phyloP scores from a whole-genome alignment of 345 rosid genomes.

The Tarenaya hassleriana region DNA sequence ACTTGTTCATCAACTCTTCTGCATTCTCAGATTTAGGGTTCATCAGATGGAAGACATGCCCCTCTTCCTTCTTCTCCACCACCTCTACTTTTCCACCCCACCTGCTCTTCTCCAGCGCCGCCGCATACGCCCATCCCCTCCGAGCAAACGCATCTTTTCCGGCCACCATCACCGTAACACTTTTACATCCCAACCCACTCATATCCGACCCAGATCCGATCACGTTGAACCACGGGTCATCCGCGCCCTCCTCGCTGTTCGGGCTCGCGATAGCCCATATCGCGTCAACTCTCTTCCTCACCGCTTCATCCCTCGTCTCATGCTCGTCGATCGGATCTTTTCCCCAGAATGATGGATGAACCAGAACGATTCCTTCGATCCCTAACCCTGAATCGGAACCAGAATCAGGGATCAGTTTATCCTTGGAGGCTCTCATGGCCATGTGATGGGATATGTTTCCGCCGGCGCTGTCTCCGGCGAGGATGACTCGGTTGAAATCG shows the following conservation, averaged over 20 bases:
- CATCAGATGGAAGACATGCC: conserved; percentile 37
- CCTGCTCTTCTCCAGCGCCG: conserved; percentile 33
- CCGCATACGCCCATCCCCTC: conserved; percentile 41
- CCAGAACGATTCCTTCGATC: conserved; percentile 33
- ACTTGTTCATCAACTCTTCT: conserved; percentile 23
- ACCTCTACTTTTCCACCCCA: conserved; percentile 49
- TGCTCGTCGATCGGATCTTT: conserved; percentile 41
- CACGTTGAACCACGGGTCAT: conserved; percentile 59
- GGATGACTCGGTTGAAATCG: conserved; percentile 28
- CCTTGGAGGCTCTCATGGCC: conserved; percentile 37
- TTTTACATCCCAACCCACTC: conserved; percentile 33
- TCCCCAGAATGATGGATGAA: conserved; percentile 47
- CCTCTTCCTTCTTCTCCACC: conserved; percentile 36
- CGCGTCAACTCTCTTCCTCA: conserved; percentile 23
- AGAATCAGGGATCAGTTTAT: conserved; percentile 16
- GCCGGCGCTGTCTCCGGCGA: conserved; percentile 45
- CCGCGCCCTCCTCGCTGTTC: conserved; percentile 21
- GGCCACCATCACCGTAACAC: conserved; percentile 46
- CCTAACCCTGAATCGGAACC: conserved; percentile 10
- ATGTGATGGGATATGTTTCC: conserved; percentile 47
- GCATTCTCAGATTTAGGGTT: conserved; percentile 33
- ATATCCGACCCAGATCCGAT: conserved; percentile 36
- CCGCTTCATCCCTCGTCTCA: conserved; percentile 27
- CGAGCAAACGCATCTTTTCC: conserved; percentile 46
- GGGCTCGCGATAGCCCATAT: conserved; percentile 49